These are phyloP conservation scores for Pseudozyma sp. DNA, from an alignment of 1,284 basidiomycete species.

Conservation along the genomic window DNA sequence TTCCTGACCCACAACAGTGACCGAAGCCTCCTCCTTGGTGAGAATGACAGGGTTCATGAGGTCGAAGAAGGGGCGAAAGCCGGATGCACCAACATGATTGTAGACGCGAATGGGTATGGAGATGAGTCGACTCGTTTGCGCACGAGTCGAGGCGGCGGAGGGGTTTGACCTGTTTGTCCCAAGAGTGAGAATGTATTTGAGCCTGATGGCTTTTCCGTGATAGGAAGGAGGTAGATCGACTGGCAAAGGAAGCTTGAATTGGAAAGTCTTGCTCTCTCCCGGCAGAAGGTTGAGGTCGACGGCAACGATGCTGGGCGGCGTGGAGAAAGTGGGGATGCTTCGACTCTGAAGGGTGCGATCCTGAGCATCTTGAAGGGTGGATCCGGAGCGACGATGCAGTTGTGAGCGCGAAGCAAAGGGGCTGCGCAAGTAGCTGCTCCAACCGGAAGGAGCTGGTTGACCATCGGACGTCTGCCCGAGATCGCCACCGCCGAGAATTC, in stretches of 20 bases:
- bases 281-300: constrained; percentile 82
- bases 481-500: constrained; percentile 60
- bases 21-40: constrained; percentile 64
- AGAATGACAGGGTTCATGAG: constrained; percentile 70
- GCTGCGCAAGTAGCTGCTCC: constrained; percentile 35
- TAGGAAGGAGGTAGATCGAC: constrained; percentile 88
- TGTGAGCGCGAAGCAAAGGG: constrained; percentile 21
- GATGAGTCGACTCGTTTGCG: constrained; percentile 80
- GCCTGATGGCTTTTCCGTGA: constrained; percentile 82
- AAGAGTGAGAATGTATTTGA: constrained; percentile 88
- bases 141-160: constrained; percentile 4
- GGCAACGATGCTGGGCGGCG: constrained; percentile 83
- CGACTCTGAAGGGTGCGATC: constrained; percentile 67
- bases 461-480: constrained; percentile 48
- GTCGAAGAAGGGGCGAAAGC: constrained; percentile 69
- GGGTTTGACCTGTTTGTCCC: constrained; percentile 78
- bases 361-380: constrained; percentile 75
- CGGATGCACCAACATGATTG: constrained; percentile 76
- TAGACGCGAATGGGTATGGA: constrained; percentile 88
- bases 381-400: constrained; percentile 70
- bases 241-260: constrained; percentile 69
- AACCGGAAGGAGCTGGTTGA: constrained; percentile 16
- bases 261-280: constrained; percentile 80
- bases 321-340: constrained; percentile 81
- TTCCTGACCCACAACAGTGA: constrained; percentile 25